Evolutionary conservation across 805 yeast genomes (phyloP).

Genomic region (Candida corydali): DNA sequence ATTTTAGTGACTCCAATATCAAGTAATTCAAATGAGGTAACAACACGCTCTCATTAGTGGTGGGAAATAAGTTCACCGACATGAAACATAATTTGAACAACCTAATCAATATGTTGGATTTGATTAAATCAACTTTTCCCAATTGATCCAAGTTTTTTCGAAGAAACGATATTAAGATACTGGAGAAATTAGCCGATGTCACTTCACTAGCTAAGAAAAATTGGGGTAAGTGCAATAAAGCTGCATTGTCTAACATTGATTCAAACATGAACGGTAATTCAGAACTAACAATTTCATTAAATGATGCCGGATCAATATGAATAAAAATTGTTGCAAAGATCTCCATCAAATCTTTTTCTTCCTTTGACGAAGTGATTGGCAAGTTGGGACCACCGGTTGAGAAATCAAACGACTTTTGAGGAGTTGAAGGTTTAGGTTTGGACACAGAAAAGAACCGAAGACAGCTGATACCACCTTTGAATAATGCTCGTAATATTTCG

Average conservation of each 20-base stretch:
- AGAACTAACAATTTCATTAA: slow-evolving; percentile 82
- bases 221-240: slow-evolving; percentile 87
- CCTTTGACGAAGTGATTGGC: slow-evolving; percentile 85
- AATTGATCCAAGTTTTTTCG: slow-evolving; percentile 68
- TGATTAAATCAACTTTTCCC: slow-evolving; percentile 74
- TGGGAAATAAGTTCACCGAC: slow-evolving; percentile 91
- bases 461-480: slow-evolving; percentile 81
- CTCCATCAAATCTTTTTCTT: slow-evolving; percentile 94
- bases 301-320: slow-evolving; percentile 92
- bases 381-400: slow-evolving; percentile 76
- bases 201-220: slow-evolving; percentile 89
- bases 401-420: slow-evolving; percentile 43
- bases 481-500: slow-evolving; percentile 66
- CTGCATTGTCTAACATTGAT: slow-evolving; percentile 76
- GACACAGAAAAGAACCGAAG: slow-evolving; percentile 66
- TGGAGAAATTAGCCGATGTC: slow-evolving; percentile 90
- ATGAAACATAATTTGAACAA: slow-evolving; percentile 89
- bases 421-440: slow-evolving; percentile 40
- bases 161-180: slow-evolving; percentile 73
- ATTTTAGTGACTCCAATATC: slow-evolving; percentile 72
- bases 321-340: slow-evolving; percentile 89
- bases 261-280: slow-evolving; percentile 78
- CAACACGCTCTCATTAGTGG: slow-evolving; percentile 80
- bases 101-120: slow-evolving; percentile 76
- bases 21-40: slow-evolving; percentile 83